phyloP scores from a whole-genome alignment of 345 rosid species.

The Arabidopsis thaliana region TAIR10.1 NC_003076.8:15569001-15569500 shows the following conservation, averaged over 20 bases:
- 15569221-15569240: conserved; percentile 12
- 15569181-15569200: conserved; percentile 1
- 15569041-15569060: conserved; percentile 24
- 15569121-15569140: conserved; percentile 7
- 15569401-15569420: conserved; percentile 5
- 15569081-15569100: conserved; percentile 14
- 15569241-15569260: conserved; percentile 10
- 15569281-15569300: too few relatives aligned
- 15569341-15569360: neutral
- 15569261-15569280: neutral
- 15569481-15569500: conserved; percentile 4
- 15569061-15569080: neutral
- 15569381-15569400: neutral
- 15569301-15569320: neutral
- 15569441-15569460: neutral
- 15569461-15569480: conserved; percentile 21
- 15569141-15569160: conserved; percentile 21
- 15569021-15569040: neutral
- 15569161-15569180: conserved; percentile 24
- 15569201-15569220: conserved; percentile 17
- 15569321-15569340: neutral
- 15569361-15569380: neutral
- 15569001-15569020: neutral
- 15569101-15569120: neutral
- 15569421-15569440: conserved; percentile 5